Evolutionary conservation across 805 yeast genomes (phyloP).

Genomic region (Lachancea quebecensis): DNA sequence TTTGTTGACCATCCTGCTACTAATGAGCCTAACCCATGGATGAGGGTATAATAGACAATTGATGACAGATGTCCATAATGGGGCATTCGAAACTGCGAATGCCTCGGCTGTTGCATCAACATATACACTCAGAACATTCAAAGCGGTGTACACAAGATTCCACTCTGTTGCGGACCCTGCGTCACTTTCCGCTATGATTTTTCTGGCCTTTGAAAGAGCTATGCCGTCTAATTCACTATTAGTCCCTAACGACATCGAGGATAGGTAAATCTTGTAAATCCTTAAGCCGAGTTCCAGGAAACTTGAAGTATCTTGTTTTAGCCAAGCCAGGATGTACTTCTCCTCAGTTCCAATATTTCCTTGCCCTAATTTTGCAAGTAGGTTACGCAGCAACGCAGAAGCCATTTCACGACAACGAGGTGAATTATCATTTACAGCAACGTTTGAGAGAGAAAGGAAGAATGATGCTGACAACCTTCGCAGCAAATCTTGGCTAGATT

Average conservation of each 20-base stretch:
- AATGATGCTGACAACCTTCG: constrained; percentile 63
- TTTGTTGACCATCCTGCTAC: constrained; percentile 53
- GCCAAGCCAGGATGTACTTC: constrained; percentile 49
- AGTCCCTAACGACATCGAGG: constrained; percentile 39
- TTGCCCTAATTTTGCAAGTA: constrained; percentile 45
- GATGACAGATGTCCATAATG: constrained; percentile 46
- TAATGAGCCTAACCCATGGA: constrained; percentile 75
- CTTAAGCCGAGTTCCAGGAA: constrained; percentile 69
- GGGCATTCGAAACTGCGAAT: constrained; percentile 29
- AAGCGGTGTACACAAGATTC: constrained; percentile 69
- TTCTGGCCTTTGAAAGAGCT: constrained; percentile 33
- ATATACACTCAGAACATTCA: constrained; percentile 44
- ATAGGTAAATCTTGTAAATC: constrained; percentile 56
- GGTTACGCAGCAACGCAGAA: constrained; percentile 45
- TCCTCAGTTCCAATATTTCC: constrained; percentile 32
- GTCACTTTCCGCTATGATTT: constrained; percentile 31
- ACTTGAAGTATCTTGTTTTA: constrained; percentile 46
- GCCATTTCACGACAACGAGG: constrained; percentile 83
- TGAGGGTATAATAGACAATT: constrained; percentile 73
- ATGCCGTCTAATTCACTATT: constrained; percentile 36
- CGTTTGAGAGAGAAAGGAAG: constrained; percentile 75
- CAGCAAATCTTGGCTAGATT: constrained; percentile 54
- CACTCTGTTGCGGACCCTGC: constrained; percentile 49
- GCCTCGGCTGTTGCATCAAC: constrained; percentile 33
- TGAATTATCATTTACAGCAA: constrained; percentile 69